Conservation (phyloP, 1,139 yeast genomes). For the Candida albicans region DNA sequence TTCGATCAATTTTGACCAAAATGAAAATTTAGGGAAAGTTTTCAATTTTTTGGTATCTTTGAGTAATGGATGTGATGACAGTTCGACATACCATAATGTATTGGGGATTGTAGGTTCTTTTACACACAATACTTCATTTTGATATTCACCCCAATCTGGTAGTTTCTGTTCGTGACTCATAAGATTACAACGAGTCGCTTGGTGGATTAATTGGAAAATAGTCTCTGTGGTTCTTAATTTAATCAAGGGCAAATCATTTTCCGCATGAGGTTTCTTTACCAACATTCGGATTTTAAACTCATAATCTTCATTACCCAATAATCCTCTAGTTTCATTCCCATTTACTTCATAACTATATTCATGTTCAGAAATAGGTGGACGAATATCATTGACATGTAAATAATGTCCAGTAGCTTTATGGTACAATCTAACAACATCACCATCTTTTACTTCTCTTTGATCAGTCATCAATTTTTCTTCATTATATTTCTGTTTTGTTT, state of each 20-base stretch:
- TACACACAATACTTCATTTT: constrained; percentile 76
- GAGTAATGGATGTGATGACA: constrained; percentile 52
- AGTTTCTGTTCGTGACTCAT: constrained; percentile 61
- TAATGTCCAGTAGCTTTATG: constrained; percentile 63
- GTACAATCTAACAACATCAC: constrained; percentile 55
- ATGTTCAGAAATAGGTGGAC: constrained; percentile 79
- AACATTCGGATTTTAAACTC: constrained; percentile 50
- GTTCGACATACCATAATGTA: constrained; percentile 67
- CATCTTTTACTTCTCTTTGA: constrained; percentile 44
- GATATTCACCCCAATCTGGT: constrained; percentile 70
- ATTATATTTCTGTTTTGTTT: constrained; percentile 35
- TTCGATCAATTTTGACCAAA: constrained; percentile 33
- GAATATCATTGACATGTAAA: constrained; percentile 55
- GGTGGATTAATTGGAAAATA: constrained; percentile 58
- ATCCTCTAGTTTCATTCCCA: constrained; percentile 53
- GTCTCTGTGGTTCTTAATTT: constrained; percentile 53
- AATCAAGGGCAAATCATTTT: constrained; percentile 34
- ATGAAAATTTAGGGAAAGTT: constrained; percentile 23
- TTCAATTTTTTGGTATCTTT: constrained; percentile 26
- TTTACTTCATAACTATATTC: constrained; percentile 78
- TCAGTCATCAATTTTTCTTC: constrained; percentile 28
- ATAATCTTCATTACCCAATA: constrained; percentile 52
- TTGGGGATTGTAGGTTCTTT: constrained; percentile 59
- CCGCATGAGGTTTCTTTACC: constrained; percentile 25
- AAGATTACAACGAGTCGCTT: constrained; percentile 59